A percentile compares a stretch with the other conserved stretches of the same genome.
Evolutionary conservation across 169 alveolate genomes (phyloP).

Genomic region (Nephromyces sp.): DNA sequence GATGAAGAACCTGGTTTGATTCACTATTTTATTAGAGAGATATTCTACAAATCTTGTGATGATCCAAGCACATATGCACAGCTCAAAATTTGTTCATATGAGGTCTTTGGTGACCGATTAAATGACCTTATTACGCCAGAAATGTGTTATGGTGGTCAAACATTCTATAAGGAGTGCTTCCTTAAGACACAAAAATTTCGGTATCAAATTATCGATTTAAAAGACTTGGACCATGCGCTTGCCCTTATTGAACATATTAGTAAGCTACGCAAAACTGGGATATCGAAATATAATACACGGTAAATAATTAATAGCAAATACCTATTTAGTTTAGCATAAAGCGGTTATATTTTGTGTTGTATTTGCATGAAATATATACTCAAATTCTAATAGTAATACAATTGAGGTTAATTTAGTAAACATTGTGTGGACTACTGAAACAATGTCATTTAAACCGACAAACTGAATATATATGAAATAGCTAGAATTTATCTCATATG

Average conservation of each 20-base stretch:
- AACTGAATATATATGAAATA: no score
- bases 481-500: no score
- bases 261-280: slow-evolving; percentile 1
- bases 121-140: neutral
- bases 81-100: neutral
- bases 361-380: no score
- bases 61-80: neutral
- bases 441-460: no score
- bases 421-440: no score
- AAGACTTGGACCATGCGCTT: neutral
- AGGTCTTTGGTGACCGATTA: slow-evolving; percentile 6
- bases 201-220: neutral
- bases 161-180: slow-evolving; percentile 5
- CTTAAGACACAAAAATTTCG: neutral
- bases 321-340: no score
- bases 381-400: no score
- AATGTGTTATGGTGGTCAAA: neutral
- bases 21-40: slow-evolving; percentile 1
- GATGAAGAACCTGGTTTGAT: neutral
- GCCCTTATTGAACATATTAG: slow-evolving; percentile 5
- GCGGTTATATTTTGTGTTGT: no score
- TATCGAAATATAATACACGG: slow-evolving; percentile 2
- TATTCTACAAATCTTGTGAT: neutral
- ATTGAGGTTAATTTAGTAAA: no score
- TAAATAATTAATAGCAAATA: no score